Evolutionary conservation across 345 rosid species (phyloP).

Genomic region (Rhodomyrtus tomentosa): DNA sequence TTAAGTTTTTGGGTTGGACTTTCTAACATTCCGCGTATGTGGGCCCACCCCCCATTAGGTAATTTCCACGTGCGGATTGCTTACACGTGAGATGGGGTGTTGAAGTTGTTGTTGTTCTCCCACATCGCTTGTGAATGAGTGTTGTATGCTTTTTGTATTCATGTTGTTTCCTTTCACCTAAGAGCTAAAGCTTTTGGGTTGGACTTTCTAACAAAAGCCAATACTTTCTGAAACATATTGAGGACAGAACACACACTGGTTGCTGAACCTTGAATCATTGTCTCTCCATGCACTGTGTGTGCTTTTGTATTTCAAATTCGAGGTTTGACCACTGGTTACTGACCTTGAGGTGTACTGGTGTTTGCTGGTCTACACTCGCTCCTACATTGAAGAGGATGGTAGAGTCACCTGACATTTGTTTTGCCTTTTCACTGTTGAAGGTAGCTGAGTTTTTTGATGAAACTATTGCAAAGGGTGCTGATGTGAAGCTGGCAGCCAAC

Average conservation of each 20-base stretch:
- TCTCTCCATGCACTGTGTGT: neutral
- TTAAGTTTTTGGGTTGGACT: too few relatives aligned
- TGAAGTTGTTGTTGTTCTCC: too few relatives aligned
- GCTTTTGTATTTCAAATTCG: neutral
- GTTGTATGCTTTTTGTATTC: too few relatives aligned
- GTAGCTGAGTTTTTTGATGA: constrained; percentile 82
- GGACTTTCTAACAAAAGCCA: too few relatives aligned
- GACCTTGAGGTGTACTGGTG: neutral
- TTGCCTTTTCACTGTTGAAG: constrained; percentile 25
- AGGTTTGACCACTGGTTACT: neutral
- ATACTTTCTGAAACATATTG: neutral
- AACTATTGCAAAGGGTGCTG: constrained; percentile 68
- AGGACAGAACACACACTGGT: neutral
- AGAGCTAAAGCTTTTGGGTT: too few relatives aligned
- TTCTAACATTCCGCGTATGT: too few relatives aligned
- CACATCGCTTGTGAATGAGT: too few relatives aligned
- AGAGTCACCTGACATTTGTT: neutral
- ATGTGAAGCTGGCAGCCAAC: constrained; percentile 64
- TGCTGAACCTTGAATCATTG: neutral
- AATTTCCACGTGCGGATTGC: too few relatives aligned
- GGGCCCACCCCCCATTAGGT: too few relatives aligned
- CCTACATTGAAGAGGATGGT: neutral
- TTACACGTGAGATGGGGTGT: too few relatives aligned
- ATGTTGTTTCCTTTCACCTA: too few relatives aligned
- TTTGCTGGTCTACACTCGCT: neutral